Evolutionary conservation across 257 asterid species (phyloP).

Genomic region (Gentiana dahurica): DNA sequence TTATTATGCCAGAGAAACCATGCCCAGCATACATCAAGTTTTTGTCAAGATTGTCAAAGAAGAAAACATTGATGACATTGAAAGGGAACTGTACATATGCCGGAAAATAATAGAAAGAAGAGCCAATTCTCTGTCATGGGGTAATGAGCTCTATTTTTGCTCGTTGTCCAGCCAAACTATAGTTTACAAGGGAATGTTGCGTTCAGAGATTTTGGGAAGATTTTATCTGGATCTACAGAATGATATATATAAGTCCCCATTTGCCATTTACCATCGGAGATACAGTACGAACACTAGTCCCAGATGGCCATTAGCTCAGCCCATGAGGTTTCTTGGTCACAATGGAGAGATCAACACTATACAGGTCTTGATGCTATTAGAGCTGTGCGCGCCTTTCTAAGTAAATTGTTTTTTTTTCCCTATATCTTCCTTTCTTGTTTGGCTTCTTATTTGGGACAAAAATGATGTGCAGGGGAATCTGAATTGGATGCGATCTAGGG

Average conservation of each 20-base stretch:
- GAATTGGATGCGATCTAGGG: constrained; percentile 99
- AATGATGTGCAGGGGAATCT: constrained; percentile 63
- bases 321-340: constrained; percentile 99
- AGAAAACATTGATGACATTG: constrained; percentile 88
- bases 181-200: constrained; percentile 98
- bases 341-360: constrained; percentile 99
- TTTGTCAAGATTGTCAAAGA: constrained; percentile 79
- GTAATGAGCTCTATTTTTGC: constrained; percentile 83
- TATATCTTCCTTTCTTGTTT: constrained; percentile 5
- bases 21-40: constrained; percentile 90
- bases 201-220: constrained; percentile 86
- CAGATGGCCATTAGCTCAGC: constrained; percentile 98
- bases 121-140: constrained; percentile 69
- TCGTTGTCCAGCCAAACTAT: constrained; percentile 94
- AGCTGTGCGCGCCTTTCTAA: not conserved
- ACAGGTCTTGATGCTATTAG: constrained; percentile 42
- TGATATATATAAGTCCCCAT: constrained; percentile 68
- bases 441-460: constrained; percentile 16
- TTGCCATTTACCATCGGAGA: constrained; percentile 95
- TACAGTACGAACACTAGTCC: constrained; percentile 98
- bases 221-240: constrained; percentile 83
- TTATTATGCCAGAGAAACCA: constrained; percentile 67
- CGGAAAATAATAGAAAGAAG: constrained; percentile 82
- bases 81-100: constrained; percentile 86
- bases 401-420: not conserved